Percentiles rank a stretch among this genome's conserved stretches.
phyloP scores from a whole-genome alignment of 2,329 filamentous ascomycete genomes.

The Penicillium polonicum region DNA sequence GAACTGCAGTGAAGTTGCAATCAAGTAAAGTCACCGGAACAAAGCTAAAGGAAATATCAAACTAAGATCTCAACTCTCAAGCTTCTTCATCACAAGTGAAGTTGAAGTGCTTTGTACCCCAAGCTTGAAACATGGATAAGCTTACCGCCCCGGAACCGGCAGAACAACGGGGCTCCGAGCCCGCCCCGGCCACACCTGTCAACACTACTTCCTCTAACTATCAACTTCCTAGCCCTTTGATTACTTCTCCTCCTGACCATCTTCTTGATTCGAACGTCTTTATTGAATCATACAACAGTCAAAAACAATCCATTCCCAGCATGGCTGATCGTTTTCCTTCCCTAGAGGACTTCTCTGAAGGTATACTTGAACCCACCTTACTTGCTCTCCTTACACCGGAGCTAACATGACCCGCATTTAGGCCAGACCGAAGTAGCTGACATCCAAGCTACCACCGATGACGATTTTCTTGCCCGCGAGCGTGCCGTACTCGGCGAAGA shows the following conservation, averaged over 20 bases:
- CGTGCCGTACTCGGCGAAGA: slow-evolving; percentile 88
- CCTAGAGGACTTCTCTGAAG: slow-evolving; percentile 71
- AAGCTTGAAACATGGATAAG: slow-evolving; percentile 14
- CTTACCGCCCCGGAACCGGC: slow-evolving; percentile 19
- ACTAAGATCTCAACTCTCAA: slow-evolving; percentile 1
- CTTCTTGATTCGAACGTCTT: slow-evolving; percentile 2
- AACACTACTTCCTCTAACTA: slow-evolving; percentile 15
- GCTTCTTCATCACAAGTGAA: slow-evolving; percentile 1
- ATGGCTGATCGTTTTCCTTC: slow-evolving; percentile 82
- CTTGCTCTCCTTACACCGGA: slow-evolving; percentile 20
- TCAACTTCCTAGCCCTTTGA: slow-evolving; percentile 7
- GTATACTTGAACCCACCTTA: slow-evolving; percentile 39
- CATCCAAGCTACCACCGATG: slow-evolving; percentile 50
- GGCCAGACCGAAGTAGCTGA: slow-evolving; percentile 38
- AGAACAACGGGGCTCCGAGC: slow-evolving; percentile 17
- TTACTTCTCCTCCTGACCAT: neutral
- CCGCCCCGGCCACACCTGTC: slow-evolving; percentile 25
- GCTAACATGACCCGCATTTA: slow-evolving; percentile 30
- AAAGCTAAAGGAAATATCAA: neutral
- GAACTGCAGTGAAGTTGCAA: neutral
- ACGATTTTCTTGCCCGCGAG: slow-evolving; percentile 88
- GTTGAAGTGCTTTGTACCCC: slow-evolving; percentile 14
- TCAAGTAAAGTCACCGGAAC: neutral
- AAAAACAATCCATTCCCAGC: slow-evolving; percentile 20
- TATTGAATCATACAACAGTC: slow-evolving; percentile 8